Evolutionary conservation across 2,329 filamentous ascomycete species (phyloP), one percentile per base, ranked within the genome.

Genomic region (Cladosporium cucumerinum): DNA sequence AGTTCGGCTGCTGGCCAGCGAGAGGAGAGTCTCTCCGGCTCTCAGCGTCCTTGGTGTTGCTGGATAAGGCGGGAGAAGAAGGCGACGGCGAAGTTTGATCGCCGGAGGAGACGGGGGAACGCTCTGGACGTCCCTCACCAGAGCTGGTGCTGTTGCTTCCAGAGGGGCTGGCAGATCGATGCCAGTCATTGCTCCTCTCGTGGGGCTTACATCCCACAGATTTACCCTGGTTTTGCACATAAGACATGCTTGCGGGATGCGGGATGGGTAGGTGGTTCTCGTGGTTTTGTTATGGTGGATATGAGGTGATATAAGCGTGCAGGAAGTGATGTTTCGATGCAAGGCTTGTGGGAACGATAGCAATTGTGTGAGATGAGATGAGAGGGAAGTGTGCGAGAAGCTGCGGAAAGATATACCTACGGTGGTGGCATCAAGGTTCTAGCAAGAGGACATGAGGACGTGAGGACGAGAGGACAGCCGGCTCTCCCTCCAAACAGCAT

Each of bases 401-500:
- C 18, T 8, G 28, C 30, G 16, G 26, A 11, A 11, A 21, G n/a
- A 32, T 28, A n/a, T 54, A 46, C n/a, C 39, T 46, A 43, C 16
- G 2, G 18, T 43, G 18, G 36, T 43, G 18, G 39, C 3, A 46
- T 21, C n/a, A 46, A 21, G n/a, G 39, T 46, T 46, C n/a, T 3
- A 12, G 7, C 7, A 21, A 21, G 51, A 54, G 51, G 51, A 54
- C 51, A 54, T 30, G 26, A 30, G 51, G 49, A 26, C 18, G 14
- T 30, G 49, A 52, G 49, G 51, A 54, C 51, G 51, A 30, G 51
- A 54, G 51, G 51, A 54, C 51, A 54, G n/a, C 39, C 39, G 39
- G n/a, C 39, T 46, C 10, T 21, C n/a, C 39, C 39, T 30, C 12
- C 51, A 54, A n/a, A 18, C 16, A 54, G 26, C 8, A 32, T 30